Evolutionary conservation across 1,284 basidiomycete species (phyloP), one percentile per base, ranked within the genome.

Genomic region (Fomitopsis palustris): DNA sequence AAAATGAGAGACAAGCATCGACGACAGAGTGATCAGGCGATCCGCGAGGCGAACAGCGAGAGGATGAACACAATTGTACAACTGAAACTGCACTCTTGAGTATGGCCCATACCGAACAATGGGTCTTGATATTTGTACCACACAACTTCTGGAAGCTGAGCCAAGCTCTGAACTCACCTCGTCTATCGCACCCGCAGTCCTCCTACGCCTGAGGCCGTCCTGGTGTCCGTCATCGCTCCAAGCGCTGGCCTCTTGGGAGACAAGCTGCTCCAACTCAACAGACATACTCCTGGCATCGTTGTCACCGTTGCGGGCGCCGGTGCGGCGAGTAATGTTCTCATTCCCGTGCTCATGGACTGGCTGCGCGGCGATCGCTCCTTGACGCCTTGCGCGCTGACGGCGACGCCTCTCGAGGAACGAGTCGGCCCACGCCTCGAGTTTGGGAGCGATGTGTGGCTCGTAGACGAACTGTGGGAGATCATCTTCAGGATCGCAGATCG

Each of bases 371-470:
- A 68, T 59, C n/a, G 67, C 65, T 1, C 59, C 67, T 23, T 57
- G 59, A 16, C 58, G 62, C 49, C 68, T 63, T 8, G 43, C 59
- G 49, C 61, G 65, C 69, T 45, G 65, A 64, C 38, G 75, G 27
- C 75, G 69, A 17, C 81, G 76, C 23, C 71, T 70, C 17, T 76
- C 75, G 16, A 80, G 54, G 60, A 77, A 80, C 3, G 75, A 71
- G 61, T 81, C 79, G 2, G 75, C 78, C 83, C 82, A 85, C 63
- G 72, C 74, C 65, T 82, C 79, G 19, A 85, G 8, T 45, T 69
- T 77, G 0, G 84, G 84, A 35, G 84, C 83, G 54, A 86, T 76
- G 61, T 85, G 83, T 4, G 85, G 85, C 60, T 86, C 84, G 55
- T 83, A 86, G n/a, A 87, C 76, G 59, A 81, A 81, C 84, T 86